phyloP scores from a whole-genome alignment of 805 yeast species.

The Wickerhamomyces alni region DNA sequence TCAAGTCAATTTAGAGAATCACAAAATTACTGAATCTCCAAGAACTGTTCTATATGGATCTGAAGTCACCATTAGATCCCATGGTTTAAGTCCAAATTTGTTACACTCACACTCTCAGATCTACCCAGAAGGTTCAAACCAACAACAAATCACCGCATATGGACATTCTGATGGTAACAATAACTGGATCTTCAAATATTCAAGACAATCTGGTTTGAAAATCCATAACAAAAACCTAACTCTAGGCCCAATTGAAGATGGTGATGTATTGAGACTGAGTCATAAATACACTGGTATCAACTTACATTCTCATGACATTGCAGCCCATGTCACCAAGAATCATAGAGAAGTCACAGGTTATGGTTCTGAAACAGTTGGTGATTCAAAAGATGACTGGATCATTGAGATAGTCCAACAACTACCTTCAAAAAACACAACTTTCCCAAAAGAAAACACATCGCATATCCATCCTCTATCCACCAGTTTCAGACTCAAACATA shows the following conservation, averaged over 20 bases:
- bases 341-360: constrained; percentile 86
- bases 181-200: constrained; percentile 67
- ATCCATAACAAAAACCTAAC: constrained; percentile 3
- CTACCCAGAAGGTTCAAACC: constrained; percentile 88
- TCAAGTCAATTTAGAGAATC: constrained; percentile 77
- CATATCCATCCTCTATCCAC: constrained; percentile 73
- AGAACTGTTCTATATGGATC: constrained; percentile 60
- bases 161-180: constrained; percentile 86
- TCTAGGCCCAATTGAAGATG: constrained; percentile 40
- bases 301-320: constrained; percentile 75
- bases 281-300: constrained; percentile 71
- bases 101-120: constrained; percentile 83
- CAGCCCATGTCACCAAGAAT: constrained; percentile 64
- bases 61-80: constrained; percentile 42
- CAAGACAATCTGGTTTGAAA: constrained; percentile 30
- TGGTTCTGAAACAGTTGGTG: constrained; percentile 68
- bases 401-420: constrained; percentile 70
- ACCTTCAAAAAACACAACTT: constrained; percentile 28
- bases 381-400: constrained; percentile 84
- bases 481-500: constrained; percentile 61
- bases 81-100: constrained; percentile 68
- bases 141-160: constrained; percentile 92
- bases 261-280: constrained; percentile 61
- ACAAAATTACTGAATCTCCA: constrained; percentile 60
- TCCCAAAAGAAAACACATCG: constrained; percentile 40